Conservation (phyloP, 2,329 filamentous ascomycete genomes). For the Sclerotinia minor region DNA sequence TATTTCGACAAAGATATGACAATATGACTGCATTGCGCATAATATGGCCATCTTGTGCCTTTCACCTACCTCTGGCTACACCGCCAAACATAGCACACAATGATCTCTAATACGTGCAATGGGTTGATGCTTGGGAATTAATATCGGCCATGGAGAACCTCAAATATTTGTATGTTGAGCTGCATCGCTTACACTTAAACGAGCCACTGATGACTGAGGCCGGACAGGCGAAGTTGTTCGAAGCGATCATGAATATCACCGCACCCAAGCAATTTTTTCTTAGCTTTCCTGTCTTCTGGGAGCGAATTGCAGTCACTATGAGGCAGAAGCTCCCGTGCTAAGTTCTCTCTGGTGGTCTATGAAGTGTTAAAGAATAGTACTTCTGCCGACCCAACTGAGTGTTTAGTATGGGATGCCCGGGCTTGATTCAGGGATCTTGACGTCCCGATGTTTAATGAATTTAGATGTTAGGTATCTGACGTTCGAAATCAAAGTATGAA, state of each 20-base stretch:
- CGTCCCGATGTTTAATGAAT: too few species aligned
- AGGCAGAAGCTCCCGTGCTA: not conserved
- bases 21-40: not conserved
- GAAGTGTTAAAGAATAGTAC: not conserved
- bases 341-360: not conserved
- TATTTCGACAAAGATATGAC: not conserved
- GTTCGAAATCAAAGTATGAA: too few species aligned
- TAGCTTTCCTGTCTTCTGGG: not conserved
- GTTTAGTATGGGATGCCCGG: not conserved
- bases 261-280: not conserved
- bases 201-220: not conserved
- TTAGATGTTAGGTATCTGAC: too few species aligned
- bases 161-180: not conserved
- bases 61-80: not conserved
- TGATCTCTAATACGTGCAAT: not conserved
- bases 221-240: not conserved
- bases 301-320: not conserved
- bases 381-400: not conserved
- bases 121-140: not conserved
- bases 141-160: not conserved
- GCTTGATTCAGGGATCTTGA: too few species aligned
- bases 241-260: not conserved
- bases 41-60: not conserved
- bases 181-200: not conserved
- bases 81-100: too few species aligned